Conservation (phyloP, 2,329 filamentous ascomycete species). For the Xylariaceae sp. region DNA sequence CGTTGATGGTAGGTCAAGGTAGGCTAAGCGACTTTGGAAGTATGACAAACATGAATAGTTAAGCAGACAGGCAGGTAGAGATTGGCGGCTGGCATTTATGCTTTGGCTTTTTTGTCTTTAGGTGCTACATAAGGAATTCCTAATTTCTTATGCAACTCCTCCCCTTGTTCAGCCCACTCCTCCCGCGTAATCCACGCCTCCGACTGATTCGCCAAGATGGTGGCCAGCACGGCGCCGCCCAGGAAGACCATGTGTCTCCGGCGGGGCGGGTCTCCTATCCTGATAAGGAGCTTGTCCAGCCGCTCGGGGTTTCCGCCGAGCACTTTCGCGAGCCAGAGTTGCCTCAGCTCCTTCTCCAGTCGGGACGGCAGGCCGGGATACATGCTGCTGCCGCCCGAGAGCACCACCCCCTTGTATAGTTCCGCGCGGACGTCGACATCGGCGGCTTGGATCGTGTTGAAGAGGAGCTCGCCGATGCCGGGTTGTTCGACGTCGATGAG, state of each 20-base stretch:
- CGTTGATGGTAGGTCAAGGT: too few species aligned
- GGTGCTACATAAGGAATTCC: conserved; percentile 64
- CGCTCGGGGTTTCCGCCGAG: conserved; percentile 88
- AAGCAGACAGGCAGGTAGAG: too few species aligned
- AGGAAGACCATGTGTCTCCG: conserved; percentile 99
- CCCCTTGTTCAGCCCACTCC: conserved; percentile 93
- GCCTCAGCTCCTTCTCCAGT: conserved; percentile 97
- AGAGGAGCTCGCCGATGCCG: conserved; percentile 92
- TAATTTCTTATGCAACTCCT: conserved; percentile 81
- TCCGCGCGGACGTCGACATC: conserved; percentile 93
- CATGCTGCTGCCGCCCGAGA: conserved; percentile 97
- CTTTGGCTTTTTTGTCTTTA: neutral
- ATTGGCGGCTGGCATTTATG: too few species aligned
- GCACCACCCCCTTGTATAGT: conserved; percentile 93
- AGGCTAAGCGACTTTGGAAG: too few species aligned
- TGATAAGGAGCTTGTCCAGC: conserved; percentile 97
- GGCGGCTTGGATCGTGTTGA: conserved; percentile 96
- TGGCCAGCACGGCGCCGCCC: conserved; percentile 90
- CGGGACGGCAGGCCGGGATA: conserved; percentile 92
- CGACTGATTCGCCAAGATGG: conserved; percentile 98
- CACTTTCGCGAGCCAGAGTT: conserved; percentile 92
- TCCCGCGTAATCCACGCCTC: conserved; percentile 98
- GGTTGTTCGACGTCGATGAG: conserved; percentile 96
- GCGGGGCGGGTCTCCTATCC: conserved; percentile 95
- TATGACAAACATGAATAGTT: too few species aligned